Evolutionary conservation across 2,329 filamentous ascomycete species (phyloP).

Genomic region (Hypoxylon sp.): DNA sequence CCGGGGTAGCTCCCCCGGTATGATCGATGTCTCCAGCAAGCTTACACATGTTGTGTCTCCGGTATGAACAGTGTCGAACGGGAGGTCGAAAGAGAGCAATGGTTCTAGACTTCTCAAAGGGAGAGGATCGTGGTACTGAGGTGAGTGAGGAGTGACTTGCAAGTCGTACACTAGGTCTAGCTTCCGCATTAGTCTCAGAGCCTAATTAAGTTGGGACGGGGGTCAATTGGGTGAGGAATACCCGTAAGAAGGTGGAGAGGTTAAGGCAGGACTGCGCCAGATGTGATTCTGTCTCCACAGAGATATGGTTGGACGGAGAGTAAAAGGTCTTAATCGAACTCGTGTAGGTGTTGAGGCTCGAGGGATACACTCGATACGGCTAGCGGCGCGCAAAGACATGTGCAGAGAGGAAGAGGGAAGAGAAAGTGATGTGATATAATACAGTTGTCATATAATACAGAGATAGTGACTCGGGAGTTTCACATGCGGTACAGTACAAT

Average conservation of each 20-base stretch:
- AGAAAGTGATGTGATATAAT: conserved; percentile 32
- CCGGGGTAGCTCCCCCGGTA: conserved; percentile 69
- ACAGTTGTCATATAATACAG: conserved; percentile 39
- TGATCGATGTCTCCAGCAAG: conserved; percentile 69
- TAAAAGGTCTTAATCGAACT: conserved; percentile 45
- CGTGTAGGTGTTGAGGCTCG: conserved; percentile 44
- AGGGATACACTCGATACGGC: conserved; percentile 48
- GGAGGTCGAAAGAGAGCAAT: conserved; percentile 40
- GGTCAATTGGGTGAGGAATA: conserved; percentile 44
- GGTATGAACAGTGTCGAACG: conserved; percentile 76
- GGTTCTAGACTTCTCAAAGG: conserved; percentile 40
- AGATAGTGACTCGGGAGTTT: conserved; percentile 29
- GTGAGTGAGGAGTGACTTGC: conserved; percentile 41
- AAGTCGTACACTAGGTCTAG: conserved; percentile 31
- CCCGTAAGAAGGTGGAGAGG: conserved; percentile 43
- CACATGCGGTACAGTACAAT: conserved; percentile 34
- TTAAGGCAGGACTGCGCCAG: conserved; percentile 42
- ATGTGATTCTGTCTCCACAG: conserved; percentile 45
- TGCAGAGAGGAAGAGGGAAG: conserved; percentile 34
- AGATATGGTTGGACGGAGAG: conserved; percentile 30
- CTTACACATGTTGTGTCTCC: conserved; percentile 80
- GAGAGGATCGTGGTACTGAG: conserved; percentile 37
- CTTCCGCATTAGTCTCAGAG: conserved; percentile 40
- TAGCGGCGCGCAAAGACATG: conserved; percentile 50
- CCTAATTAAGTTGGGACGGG: conserved; percentile 34